Evolutionary conservation across 2,329 filamentous ascomycete genomes (phyloP).

Genomic region (Claviceps sp.): DNA sequence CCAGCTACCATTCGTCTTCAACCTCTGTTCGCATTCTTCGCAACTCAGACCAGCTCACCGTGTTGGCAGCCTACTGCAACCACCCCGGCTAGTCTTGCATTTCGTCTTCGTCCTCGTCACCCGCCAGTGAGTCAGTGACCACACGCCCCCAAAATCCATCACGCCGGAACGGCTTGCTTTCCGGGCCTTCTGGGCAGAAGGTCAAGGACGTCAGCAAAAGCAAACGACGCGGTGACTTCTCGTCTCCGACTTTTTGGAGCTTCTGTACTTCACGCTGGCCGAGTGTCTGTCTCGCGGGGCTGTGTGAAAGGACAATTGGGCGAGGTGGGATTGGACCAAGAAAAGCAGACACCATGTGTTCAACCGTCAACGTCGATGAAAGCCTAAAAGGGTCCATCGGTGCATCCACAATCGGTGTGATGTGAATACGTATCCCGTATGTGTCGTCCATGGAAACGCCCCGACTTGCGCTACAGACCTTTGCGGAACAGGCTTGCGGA

Average conservation of each 20-base stretch:
- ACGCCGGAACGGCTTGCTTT: background rate
- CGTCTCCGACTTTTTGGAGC: no score
- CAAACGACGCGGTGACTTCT: no score
- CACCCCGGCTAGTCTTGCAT: background rate
- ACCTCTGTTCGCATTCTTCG: background rate
- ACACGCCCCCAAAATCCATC: background rate
- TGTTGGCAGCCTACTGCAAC: conserved; percentile 3
- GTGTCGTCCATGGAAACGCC: background rate
- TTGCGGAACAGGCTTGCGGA: no score
- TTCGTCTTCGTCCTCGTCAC: background rate
- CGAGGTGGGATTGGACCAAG: background rate
- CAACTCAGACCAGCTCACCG: background rate
- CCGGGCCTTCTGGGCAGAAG: background rate
- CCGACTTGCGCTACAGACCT: no score
- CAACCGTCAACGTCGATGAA: background rate
- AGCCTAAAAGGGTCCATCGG: background rate
- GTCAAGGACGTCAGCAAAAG: no score
- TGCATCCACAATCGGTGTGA: background rate
- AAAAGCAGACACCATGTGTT: conserved; percentile 1
- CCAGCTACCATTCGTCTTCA: background rate
- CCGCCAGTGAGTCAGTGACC: background rate
- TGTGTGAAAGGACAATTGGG: background rate
- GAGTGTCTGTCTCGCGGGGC: background rate
- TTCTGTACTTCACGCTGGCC: background rate
- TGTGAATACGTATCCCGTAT: background rate